phyloP scores from a whole-genome alignment of 2,329 filamentous ascomycete genomes.

The Waltergamsia citrina region DNA sequence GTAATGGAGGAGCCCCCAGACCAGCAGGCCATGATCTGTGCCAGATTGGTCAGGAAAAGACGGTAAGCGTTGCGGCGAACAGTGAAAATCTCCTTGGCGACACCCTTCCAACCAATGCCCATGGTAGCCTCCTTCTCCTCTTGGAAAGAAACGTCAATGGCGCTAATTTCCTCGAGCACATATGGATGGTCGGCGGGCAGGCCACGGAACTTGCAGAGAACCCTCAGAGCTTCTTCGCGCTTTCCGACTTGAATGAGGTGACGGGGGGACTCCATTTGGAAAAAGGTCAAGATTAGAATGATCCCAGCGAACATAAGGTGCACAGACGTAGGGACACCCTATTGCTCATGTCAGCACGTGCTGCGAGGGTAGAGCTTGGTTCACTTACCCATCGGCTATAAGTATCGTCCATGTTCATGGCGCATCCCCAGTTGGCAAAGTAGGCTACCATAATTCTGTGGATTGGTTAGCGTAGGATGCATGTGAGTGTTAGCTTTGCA shows the following conservation, averaged over 20 bases:
- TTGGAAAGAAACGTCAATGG: constrained; percentile 12
- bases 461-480: too few relatives aligned
- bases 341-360: constrained; percentile 21
- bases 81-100: constrained; percentile 10
- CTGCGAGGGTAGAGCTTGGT: constrained; percentile 7
- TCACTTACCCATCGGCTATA: constrained; percentile 8
- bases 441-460: constrained; percentile 9
- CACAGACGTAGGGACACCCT: constrained; percentile 50
- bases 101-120: constrained; percentile 7
- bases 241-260: constrained; percentile 23
- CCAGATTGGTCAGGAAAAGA: constrained; percentile 13
- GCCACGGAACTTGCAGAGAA: constrained; percentile 25
- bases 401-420: constrained; percentile 28
- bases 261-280: constrained; percentile 10
- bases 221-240: constrained; percentile 20
- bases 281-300: constrained; percentile 9
- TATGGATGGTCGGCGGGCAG: constrained; percentile 26
- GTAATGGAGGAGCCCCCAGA: constrained; percentile 10
- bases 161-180: constrained; percentile 21
- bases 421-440: constrained; percentile 51
- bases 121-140: constrained; percentile 9
- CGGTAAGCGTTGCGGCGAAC: constrained; percentile 12
- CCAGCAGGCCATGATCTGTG: constrained; percentile 10
- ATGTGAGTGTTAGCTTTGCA: too few relatives aligned
- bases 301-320: constrained; percentile 42